Base-by-base conservation (phyloP, 768 basidiomycete genomes). In the Lentinus tigrinus region DNA sequence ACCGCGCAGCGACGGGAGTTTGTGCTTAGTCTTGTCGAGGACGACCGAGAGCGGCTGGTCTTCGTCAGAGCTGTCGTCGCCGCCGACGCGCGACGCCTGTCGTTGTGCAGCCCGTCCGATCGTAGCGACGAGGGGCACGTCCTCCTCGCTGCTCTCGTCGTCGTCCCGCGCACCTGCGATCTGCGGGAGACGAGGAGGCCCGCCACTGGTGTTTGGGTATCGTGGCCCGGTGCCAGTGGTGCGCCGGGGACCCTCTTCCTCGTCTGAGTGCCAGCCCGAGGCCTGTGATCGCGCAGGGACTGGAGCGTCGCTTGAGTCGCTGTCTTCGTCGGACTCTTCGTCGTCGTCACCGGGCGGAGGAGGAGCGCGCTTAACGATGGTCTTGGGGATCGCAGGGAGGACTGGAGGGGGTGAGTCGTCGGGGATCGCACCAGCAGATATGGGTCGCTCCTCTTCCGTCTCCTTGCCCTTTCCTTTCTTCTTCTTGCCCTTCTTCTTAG, bases 91-190 rank as follows among this genome's bases (percentile, higher is more conserved):
- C n/a, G 55, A 47, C 10, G 72, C 74, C 24, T 71, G 75, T 47
- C 84, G 81, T 57, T 79, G 78, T 21, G 73, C 73, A n/a, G 78
- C 83, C 36, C 82, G 81, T 54, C 77, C 75, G n/a, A 85, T 74
- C 8, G 87, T 82, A 2, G 81, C 82, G 24, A 85, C 83, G 9
- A 94, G 77, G 3, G 93, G 93, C 42, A 92, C 63, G 72, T 94
- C 91, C 62, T 93, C 91, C 52, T 91, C 91, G 60, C 88, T 89
- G 60, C 85, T 83, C 19, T 80, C 79, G 49, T 78, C 80, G 17
- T 64, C 66, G 21, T 31, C 43, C 5, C 23, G 19, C 21, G 9
- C 46, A 23, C 49, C 49, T 34, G 44, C 52, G 46, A 58, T 39
- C 50, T 64, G 68, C 21, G 63, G 71, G 39, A 39, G 49, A 17